Evolutionary conservation across 2,329 filamentous ascomycete species (phyloP).

Genomic region (Colletotrichum sp.): DNA sequence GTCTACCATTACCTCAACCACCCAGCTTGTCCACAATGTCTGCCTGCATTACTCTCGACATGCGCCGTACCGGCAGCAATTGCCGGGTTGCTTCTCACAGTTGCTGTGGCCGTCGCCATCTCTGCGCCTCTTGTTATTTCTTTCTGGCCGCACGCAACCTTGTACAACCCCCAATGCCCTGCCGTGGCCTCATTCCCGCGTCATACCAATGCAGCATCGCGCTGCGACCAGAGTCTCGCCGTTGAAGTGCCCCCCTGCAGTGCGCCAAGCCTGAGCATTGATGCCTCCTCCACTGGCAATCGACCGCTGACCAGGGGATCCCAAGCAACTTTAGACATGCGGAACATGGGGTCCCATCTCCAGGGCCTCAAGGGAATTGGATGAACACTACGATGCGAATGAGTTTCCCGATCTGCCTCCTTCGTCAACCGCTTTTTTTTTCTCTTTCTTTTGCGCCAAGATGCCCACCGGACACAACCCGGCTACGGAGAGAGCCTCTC

Average conservation of each 20-base stretch:
- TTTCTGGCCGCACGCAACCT: not conserved
- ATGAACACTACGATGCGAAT: not conserved
- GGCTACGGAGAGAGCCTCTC: not conserved
- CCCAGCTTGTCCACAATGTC: not conserved
- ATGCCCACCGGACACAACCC: not conserved
- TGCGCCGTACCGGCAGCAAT: not conserved
- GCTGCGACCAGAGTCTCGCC: not conserved
- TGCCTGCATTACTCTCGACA: not conserved
- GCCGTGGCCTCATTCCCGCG: conserved; percentile 8
- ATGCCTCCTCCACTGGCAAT: not conserved
- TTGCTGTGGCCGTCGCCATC: not conserved
- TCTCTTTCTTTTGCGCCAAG: not conserved
- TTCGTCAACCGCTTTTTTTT: not conserved
- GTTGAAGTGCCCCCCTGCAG: not conserved
- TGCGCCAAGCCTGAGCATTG: not conserved
- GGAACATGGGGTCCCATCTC: not conserved
- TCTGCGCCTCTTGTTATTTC: not conserved
- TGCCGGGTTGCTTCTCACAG: not conserved
- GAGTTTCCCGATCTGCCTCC: conserved; percentile 4
- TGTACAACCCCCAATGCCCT: not conserved
- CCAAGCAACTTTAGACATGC: not conserved
- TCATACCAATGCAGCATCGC: conserved; percentile 4
- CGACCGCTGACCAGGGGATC: not conserved
- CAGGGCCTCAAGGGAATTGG: not conserved
- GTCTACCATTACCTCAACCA: not conserved